phyloP scores from a whole-genome alignment of 345 rosid species.

The Litchi chinensis region DNA sequence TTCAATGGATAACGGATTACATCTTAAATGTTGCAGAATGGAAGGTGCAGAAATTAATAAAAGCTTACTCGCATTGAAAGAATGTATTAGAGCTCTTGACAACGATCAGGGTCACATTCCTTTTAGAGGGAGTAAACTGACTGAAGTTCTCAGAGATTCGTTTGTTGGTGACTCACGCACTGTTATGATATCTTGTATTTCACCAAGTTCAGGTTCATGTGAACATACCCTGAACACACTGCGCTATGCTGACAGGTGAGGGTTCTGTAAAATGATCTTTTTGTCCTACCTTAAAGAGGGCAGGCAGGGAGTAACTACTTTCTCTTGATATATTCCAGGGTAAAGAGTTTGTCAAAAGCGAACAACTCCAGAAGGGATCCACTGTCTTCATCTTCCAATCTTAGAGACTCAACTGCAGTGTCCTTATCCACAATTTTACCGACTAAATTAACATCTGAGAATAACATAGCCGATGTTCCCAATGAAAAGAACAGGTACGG shows the following conservation, averaged over 20 bases:
- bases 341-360: conserved; percentile 66
- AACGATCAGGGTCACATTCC: conserved; percentile 73
- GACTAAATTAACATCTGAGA: conserved; percentile 34
- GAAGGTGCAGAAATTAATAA: conserved; percentile 76
- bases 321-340: conserved; percentile 43
- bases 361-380: conserved; percentile 49
- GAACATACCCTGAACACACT: conserved; percentile 71
- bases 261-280: background rate
- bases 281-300: background rate
- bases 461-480: conserved; percentile 31
- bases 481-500: conserved; percentile 44
- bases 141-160: conserved; percentile 77
- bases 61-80: conserved; percentile 67
- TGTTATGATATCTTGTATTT: conserved; percentile 71
- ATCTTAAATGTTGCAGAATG: conserved; percentile 40
- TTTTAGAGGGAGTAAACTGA: conserved; percentile 69
- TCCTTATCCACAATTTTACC: conserved; percentile 35
- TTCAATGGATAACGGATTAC: conserved; percentile 5
- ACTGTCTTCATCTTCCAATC: conserved; percentile 40
- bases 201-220: conserved; percentile 74
- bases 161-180: conserved; percentile 72
- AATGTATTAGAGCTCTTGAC: conserved; percentile 73
- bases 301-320: background rate
- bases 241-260: conserved; percentile 71
- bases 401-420: conserved; percentile 48